Evolutionary conservation across 257 asterid genomes (phyloP), one percentile per base, ranked within the genome.

Genomic region (Forsythia suspensa): DNA sequence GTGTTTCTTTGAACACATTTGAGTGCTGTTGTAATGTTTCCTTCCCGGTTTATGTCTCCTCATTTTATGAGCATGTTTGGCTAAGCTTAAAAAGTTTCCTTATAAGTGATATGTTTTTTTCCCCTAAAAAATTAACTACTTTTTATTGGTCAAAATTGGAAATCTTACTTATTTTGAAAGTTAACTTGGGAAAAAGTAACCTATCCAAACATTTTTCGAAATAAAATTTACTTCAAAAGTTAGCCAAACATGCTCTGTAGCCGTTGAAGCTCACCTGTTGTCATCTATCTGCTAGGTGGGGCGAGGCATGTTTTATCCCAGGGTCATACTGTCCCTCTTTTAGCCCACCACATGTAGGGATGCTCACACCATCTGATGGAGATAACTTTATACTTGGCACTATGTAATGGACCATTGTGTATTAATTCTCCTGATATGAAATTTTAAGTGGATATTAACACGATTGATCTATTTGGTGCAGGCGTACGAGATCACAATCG

Each of bases 401-500:
- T 55, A 6, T 55, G 65, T 3, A 46, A 46, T n/a, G 29, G 10
- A 57, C 34, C 59, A 15, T 4, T n/a, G 34, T n/a, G 66, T 18
- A 57, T 57, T 2, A 16, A 57, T 57, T 18, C 4, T 6, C 65
- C 65, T 55, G 65, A n/a, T 55, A 5, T 55, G 65, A 55, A 55
- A 55, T 55, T 55, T 55, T 9, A 57, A 40, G 71, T 71, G 70
- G 37, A 70, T 46, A 69, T 74, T 73, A 77, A 55, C 69, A 46
- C 5, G 40, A 44, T 29, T 11, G 59, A 12, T 69, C 3, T 65
- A 48, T 16, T 44, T 16, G 46, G 51, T 85, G 88, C 94, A 95
- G 99, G 99, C 95, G 89, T 12, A 52, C 93, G 10, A 90, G 95
- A 86, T 95, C 99, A 41, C 97, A 95, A 21, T 95, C 99, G 8